Base-by-base conservation (phyloP, 2,329 filamentous ascomycete species). In the Colletotrichum gloeosporioides region DNA sequence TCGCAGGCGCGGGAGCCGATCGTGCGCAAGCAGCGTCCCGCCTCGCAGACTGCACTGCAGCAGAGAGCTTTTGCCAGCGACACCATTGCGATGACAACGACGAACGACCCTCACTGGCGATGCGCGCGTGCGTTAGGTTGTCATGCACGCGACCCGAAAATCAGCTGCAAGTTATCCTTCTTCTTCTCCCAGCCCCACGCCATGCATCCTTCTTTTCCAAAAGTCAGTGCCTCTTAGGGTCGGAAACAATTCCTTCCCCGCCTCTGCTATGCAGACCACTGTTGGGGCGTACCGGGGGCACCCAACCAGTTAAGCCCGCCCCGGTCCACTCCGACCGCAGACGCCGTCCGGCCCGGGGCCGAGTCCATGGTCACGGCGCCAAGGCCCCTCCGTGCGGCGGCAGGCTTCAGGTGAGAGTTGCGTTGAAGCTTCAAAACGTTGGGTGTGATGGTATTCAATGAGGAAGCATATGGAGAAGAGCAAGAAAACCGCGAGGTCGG, bases 341-440 rank as follows among this genome's bases (percentile, higher is more conserved):
- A 49, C 18, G 22, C 27, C 29, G 59, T 62, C 55, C 69, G 69
- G 63, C n/a, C 73, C 73, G 73, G 63, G 27, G 55, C 69, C 39
- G 25, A 27, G 55, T 55, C n/a, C 59, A 62, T 22, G 36, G 57
- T 25, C 31, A 29, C 32, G n/a, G 49, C 44, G 67, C 18, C 44
- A n/a, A 49, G 44, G 12, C 9, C 36, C 16, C 31, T 32, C 69
- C 63, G 63, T 68, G 69, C 69, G 39, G 63, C 55, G 49, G 63
- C 57, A 44, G 18, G 53, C 55, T 73, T 76, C 73, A 76, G 69
- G 57, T 76, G 55, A 62, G 5, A 57, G n/a, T 31, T 34, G n/a
- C 18, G n/a, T 55, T 13, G 39, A 36, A n/a, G 31, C 44, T 13
- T 44, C n/a, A 55, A 18, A 69, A 25, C 10, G 22, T 57, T 49